Base-by-base conservation (phyloP, 495 filamentous ascomycete species). In the Aspergillus nidulans region DNA sequence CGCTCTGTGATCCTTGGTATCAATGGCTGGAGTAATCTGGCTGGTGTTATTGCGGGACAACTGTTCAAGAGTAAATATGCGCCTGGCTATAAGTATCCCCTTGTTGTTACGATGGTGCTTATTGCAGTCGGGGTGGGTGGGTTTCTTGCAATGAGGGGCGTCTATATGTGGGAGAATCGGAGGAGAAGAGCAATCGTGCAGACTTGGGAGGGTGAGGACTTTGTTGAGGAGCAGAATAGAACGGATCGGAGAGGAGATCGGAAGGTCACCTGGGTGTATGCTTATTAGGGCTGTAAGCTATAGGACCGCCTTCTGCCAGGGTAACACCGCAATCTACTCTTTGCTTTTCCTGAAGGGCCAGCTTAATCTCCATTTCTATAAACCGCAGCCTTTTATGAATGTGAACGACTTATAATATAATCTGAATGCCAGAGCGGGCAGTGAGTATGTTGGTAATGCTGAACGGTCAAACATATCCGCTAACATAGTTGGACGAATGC, bases 141-240 rank as follows among this genome's bases (percentile, higher is more conserved):
- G 19, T 46, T 55, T 28, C 25, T 18, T 19, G 49, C 20, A 0
- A 41, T 51, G 34, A 38, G 49, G 18, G 49, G 43, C 15, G 10
- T 40, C 6, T 48, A 55, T 39, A 55, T 46, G 43, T 38, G 20
- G 16, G 52, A 48, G 42, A 55, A 55, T n/a, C 52, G 43, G 4
- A 12, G 52, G 16, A 2, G n/a, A 23, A 42, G 24, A 9, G 24
- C 13, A 23, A 52, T 52, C 28, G 28, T 52, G 25, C 18, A 13
- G 9, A 28, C 38, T 30, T 52, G 49, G 49, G 49, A 52, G 18
- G 36, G 21, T 21, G 8, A 5, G 3, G 49, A 42, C 3, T 52
- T 24, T 30, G 30, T n/a, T 9, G 38, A 42, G 49, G 43, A 46
- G 43, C 43, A 12, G 13, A n/a, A 4, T 6, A 46, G 43, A 13